Evolutionary conservation across 2,329 filamentous ascomycete species (phyloP), one percentile per base, ranked within the genome.

Genomic region (Diatrype stigma): DNA sequence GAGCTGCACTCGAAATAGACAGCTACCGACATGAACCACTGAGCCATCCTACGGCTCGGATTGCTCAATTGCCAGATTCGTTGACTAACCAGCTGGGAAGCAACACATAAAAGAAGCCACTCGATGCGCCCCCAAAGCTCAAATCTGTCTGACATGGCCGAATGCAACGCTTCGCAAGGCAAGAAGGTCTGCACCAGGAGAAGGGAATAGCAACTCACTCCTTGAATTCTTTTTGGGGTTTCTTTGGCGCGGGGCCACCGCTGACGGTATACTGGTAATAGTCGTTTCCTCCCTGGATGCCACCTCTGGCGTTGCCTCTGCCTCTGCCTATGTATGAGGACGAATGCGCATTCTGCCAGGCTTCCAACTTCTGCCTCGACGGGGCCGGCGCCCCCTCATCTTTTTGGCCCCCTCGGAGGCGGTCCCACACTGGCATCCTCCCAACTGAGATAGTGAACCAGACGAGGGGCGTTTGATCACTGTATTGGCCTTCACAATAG

Each of bases 191-290:
- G 37, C 21, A 23, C 17, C 21, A 17, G 21, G 7, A 8, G 11
- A n/a, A 26, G 22, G 11, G 6, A 44, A 44, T 23, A 8, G 22
- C 21, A 44, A 44, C 40, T 44, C 21, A 44, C 40, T 19, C 22
- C 26, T 11, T 6, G 51, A 62, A 62, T 48, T 69, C 64, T 46
- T 59, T 62, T 4, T 65, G 59, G n/a, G 67, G 64, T 32, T 63
- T 56, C 34, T 56, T 55, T 26, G 69, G 62, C 46, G 68, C 53
- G 26, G 65, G 62, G 3, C 69, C 69, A 42, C 69, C 70, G 55
- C 61, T 63, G 52, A 73, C 68, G 0, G 66, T 63, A 52, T 71
- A 72, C 47, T 61, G 59, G 48, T 65, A 64, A 45, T 60, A 55
- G 42, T 57, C 64, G 56, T 73, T 72, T 45, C 69, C 68, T 42